phyloP scores from a whole-genome alignment of 148 eudicot species.

The Silene uniflora region DNA sequence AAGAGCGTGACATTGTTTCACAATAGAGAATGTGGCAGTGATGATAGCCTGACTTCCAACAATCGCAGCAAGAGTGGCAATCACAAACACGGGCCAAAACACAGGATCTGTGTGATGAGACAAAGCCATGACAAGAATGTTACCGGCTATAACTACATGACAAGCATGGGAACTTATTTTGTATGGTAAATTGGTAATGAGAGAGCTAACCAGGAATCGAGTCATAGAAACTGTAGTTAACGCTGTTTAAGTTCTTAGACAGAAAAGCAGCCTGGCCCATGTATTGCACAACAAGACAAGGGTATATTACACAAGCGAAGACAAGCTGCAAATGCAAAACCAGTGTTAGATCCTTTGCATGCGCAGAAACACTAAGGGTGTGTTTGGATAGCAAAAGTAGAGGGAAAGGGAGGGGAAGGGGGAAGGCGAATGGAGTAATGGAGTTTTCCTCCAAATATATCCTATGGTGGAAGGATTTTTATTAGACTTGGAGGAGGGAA shows the following conservation, averaged over 20 bases:
- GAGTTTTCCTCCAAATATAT: too few relatives aligned
- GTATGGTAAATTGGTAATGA: not conserved
- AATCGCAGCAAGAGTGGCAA: slow-evolving; percentile 89
- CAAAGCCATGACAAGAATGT: slow-evolving; percentile 17
- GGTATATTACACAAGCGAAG: slow-evolving; percentile 66
- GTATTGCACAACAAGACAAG: slow-evolving; percentile 88
- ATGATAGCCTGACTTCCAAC: slow-evolving; percentile 94
- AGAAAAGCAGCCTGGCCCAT: slow-evolving; percentile 98
- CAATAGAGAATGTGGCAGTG: slow-evolving; percentile 89
- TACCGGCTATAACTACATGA: slow-evolving; percentile 10
- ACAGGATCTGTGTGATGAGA: slow-evolving; percentile 44
- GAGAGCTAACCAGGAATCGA: slow-evolving; percentile 77
- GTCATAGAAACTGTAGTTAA: slow-evolving; percentile 63
- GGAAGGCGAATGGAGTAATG: too few relatives aligned
- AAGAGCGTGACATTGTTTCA: slow-evolving; percentile 91
- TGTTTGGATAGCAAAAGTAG: not conserved
- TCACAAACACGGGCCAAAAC: slow-evolving; percentile 85
- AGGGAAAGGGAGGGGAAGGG: too few relatives aligned
- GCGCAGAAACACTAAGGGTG: not conserved
- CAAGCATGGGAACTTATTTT: not conserved
- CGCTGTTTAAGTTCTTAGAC: slow-evolving; percentile 46
- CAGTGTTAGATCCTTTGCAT: slow-evolving; percentile 8
- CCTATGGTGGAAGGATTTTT: too few relatives aligned
- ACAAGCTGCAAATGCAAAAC: slow-evolving; percentile 60
- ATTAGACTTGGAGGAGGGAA: too few relatives aligned